Evolutionary conservation across 352 stramenopile genomes (phyloP).

Genomic region (Phytophthora citrophthora): DNA sequence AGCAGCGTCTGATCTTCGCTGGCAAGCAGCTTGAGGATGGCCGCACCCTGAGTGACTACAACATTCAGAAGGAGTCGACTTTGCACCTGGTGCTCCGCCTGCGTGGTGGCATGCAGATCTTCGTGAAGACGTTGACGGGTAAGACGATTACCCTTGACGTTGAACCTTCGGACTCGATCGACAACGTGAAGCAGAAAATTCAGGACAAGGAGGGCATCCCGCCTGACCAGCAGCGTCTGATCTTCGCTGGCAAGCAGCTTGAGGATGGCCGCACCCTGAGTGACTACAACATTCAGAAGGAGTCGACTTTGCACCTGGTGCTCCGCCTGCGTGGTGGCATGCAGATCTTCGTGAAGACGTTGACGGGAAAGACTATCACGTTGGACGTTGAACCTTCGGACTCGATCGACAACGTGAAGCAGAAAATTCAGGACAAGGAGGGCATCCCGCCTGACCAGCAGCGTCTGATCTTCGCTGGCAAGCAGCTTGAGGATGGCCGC

Average conservation of each 20-base stretch:
- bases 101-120: constrained; percentile 46
- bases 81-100: constrained; percentile 28
- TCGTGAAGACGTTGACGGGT: constrained; percentile 34
- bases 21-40: constrained; percentile 93
- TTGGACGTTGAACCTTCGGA: constrained; percentile 28
- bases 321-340: constrained; percentile 44
- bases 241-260: constrained; percentile 96
- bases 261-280: constrained; percentile 51
- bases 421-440: constrained; percentile 47
- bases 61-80: constrained; percentile 36
- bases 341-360: constrained; percentile 38
- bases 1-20: constrained; percentile 96
- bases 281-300: constrained; percentile 39
- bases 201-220: constrained; percentile 86
- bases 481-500: constrained; percentile 88
- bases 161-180: constrained; percentile 29
- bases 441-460: constrained; percentile 95
- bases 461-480: constrained; percentile 95
- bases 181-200: constrained; percentile 32
- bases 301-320: constrained; percentile 30
- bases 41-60: constrained; percentile 33
- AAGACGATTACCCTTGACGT: constrained; percentile 34
- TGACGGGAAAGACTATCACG: constrained; percentile 34
- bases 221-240: constrained; percentile 95
- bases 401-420: constrained; percentile 32